Base-by-base conservation (phyloP, 371 early-diverging fungal genomes). In the Circinella umbellata region DNA sequence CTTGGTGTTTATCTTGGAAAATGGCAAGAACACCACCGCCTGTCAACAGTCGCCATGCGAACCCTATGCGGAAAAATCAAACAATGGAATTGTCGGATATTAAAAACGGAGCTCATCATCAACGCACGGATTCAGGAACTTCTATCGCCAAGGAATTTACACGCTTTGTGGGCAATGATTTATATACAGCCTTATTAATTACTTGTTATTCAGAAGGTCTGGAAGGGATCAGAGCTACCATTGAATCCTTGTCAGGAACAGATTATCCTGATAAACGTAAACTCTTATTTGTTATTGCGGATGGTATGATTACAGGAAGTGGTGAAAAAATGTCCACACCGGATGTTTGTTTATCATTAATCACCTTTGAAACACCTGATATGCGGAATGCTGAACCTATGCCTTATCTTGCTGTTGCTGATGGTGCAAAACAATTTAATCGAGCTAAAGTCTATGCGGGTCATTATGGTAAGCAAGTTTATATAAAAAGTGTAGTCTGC, bases 181-280 rank as follows among this genome's bases (percentile, higher is more conserved):
- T 87, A 38, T 84, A 83, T 64, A 86, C 86, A 0, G 76, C 89
- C 37, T 72, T 93, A 68, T 76, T 94, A 42, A 95, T 94, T 42
- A 94, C 96, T 34, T 94, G 94, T 80, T 98, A 97, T 78, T 94
- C 95, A 8, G 98, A 98, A 76, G 92, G 94, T 72, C 91, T 91
- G 71, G 92, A 90, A 46, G 93, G 94, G 10, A 85, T 99, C 47
- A 85, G 90, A 34, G 88, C 86, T 13, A 99, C 99, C 11, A 82
- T 99, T 53, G 96, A 98, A 72, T 96, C 97, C 38, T 82, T 99
- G 36, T 93, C 94, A 17, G 79, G 76, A 1, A 95, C 97, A 9
- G 91, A 93, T 17, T 97, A 96, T 76, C 89, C 90, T 11, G 95
- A 97, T 76, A 87, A 91, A 61, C 88, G 94, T 62, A 97, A 98